Base-by-base conservation (phyloP, 768 basidiomycete species). In the Leccinellum luteum region DNA sequence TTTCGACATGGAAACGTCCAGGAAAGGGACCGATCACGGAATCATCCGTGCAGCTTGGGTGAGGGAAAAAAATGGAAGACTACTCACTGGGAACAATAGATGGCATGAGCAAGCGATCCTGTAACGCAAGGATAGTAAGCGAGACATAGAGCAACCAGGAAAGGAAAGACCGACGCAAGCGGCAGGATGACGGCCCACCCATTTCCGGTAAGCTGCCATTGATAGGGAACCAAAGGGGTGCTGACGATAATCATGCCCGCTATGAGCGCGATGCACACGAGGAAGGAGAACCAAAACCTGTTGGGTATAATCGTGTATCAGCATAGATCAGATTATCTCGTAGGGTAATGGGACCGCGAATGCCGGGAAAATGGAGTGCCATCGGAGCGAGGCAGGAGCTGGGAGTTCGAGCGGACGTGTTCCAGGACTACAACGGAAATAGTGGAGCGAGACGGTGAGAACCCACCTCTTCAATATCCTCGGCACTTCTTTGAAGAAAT, bases 401-500 rank as follows among this genome's bases (percentile, higher is more conserved):
- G 51, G 21, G 51, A 49, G 35, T 38, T n/a, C 35, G 35, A 38
- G 35, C 35, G 17, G 14, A 13, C 8, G 21, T 30, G 14, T 19
- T 19, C 27, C 31, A 47, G 35, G 15, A 47, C 28, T 15, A 14
- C 14, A 38, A 25, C 31, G 15, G 43, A 41, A 48, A 47, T 52
- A 28, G 55, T 14, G 48, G 51, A 47, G 28, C 19, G 23, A 14
- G 49, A 57, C 0, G 25, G 44, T 45, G 13, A 54, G 21, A 34
- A 17, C 71, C 57, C 32, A 71, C 69, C 69, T 63, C 66, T 86
- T 85, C 72, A 85, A 76, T 69, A 95, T 92, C 60, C 79, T 84
- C 4, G 93, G 93, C 23, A 94, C 85, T 71, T 96, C 93, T 55
- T 89, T 83, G 82, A 90, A 94, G 78, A 96, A 94, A 69, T 94